A percentile compares a stretch with the other conserved stretches of the same genome.
Evolutionary conservation across 2,329 filamentous ascomycete genomes (phyloP).

Genomic region (Fusarium avenaceum): DNA sequence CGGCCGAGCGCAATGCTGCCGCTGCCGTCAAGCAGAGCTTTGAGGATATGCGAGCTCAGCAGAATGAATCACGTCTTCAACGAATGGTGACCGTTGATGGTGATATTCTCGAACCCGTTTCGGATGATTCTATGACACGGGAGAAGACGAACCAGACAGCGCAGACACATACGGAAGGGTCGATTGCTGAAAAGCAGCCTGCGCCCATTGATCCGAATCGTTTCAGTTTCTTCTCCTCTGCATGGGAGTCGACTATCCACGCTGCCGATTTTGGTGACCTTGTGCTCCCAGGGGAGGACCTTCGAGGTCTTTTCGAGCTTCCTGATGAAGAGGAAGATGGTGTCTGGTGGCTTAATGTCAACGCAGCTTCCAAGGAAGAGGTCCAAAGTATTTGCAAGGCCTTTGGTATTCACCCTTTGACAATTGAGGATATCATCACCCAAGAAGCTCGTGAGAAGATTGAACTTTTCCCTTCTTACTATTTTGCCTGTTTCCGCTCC

Average conservation of each 20-base stretch:
- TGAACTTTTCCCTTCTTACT: slow-evolving; percentile 96
- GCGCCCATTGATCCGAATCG: slow-evolving; percentile 75
- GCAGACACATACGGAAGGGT: slow-evolving; percentile 45
- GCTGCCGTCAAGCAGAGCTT: slow-evolving; percentile 51
- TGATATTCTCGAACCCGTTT: slow-evolving; percentile 68
- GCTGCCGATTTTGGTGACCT: slow-evolving; percentile 89
- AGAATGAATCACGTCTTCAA: slow-evolving; percentile 46
- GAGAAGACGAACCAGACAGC: slow-evolving; percentile 62
- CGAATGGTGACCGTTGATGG: slow-evolving; percentile 67
- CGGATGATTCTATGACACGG: slow-evolving; percentile 57
- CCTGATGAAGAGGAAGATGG: slow-evolving; percentile 76
- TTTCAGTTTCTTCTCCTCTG: slow-evolving; percentile 97
- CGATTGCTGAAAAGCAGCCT: slow-evolving; percentile 56
- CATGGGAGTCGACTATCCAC: slow-evolving; percentile 93
- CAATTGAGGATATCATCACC: slow-evolving; percentile 94
- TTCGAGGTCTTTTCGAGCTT: slow-evolving; percentile 85
- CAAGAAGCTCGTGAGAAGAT: slow-evolving; percentile 99
- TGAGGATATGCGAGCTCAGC: slow-evolving; percentile 52
- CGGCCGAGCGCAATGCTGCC: slow-evolving; percentile 64
- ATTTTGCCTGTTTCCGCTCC: slow-evolving; percentile 97
- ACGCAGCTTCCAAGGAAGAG: slow-evolving; percentile 90
- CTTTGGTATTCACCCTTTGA: slow-evolving; percentile 95
- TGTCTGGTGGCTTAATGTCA: slow-evolving; percentile 99
- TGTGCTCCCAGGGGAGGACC: slow-evolving; percentile 88
- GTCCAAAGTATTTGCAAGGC: slow-evolving; percentile 90